These are phyloP conservation scores for Hypoxylon sp. DNA, from an alignment of 2,329 filamentous ascomycete species.

Conservation along the genomic window DNA sequence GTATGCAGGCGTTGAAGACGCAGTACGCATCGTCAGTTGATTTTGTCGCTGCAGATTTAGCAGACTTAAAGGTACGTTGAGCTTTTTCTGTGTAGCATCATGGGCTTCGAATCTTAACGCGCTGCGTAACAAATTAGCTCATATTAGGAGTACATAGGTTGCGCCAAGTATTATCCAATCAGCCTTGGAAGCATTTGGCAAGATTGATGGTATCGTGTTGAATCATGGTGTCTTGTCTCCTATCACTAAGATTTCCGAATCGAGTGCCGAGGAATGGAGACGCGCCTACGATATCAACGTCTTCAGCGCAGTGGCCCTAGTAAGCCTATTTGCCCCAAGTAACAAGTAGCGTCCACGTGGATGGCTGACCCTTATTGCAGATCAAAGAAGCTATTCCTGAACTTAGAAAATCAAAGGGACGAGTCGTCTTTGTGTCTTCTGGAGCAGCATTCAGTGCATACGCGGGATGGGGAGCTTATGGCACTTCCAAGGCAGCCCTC, in stretches of 20 bases:
- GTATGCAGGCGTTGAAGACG: constrained; percentile 66
- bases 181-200: constrained; percentile 77
- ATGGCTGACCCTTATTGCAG: constrained; percentile 61
- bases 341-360: not conserved
- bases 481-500: constrained; percentile 84
- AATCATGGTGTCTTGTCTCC: constrained; percentile 90
- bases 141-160: constrained; percentile 57
- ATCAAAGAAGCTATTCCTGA: constrained; percentile 78
- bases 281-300: constrained; percentile 85
- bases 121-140: constrained; percentile 17
- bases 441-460: constrained; percentile 80
- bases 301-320: constrained; percentile 84
- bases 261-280: constrained; percentile 81
- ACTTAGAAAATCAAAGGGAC: constrained; percentile 77
- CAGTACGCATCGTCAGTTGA: constrained; percentile 68
- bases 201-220: constrained; percentile 84
- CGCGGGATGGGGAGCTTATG: constrained; percentile 83
- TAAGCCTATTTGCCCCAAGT: constrained; percentile 56
- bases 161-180: constrained; percentile 74
- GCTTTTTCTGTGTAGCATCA: not conserved
- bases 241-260: constrained; percentile 77
- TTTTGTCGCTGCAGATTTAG: constrained; percentile 69
- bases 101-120: not conserved
- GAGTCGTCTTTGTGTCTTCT: constrained; percentile 83
- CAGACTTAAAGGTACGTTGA: constrained; percentile 63